These are phyloP conservation scores for Lentinula lateritia DNA, from an alignment of 768 basidiomycete species.

Conservation along the genomic window DNA sequence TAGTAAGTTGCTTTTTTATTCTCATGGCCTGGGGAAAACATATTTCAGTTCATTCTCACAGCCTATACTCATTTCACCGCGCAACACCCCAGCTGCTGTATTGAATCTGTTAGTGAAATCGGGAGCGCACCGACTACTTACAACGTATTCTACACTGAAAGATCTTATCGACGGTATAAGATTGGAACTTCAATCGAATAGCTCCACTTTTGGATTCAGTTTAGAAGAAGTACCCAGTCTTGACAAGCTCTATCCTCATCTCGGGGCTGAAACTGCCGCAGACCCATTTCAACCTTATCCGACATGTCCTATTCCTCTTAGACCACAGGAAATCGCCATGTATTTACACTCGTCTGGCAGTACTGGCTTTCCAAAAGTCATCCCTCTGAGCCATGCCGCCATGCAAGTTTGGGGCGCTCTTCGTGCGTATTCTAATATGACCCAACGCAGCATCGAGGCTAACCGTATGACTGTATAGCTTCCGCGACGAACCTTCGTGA, in stretches of 20 bases:
- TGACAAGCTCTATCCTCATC: slow-evolving; percentile 16
- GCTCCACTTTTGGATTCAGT: not conserved
- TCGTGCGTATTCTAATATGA: not conserved
- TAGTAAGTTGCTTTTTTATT: slow-evolving; percentile 19
- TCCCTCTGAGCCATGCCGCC: slow-evolving; percentile 20
- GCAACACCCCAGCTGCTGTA: slow-evolving; percentile 29
- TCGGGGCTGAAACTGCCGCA: slow-evolving; percentile 15
- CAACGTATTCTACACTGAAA: slow-evolving; percentile 15
- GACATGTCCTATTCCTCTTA: not conserved
- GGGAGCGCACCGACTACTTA: slow-evolving; percentile 31
- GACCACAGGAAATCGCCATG: slow-evolving; percentile 14
- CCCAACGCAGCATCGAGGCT: not conserved
- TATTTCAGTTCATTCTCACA: slow-evolving; percentile 8
- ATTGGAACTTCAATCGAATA: not conserved
- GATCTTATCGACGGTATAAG: not conserved
- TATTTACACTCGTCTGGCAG: slow-evolving; percentile 36
- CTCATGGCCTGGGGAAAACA: not conserved
- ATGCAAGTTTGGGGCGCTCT: slow-evolving; percentile 17
- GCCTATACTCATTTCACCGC: slow-evolving; percentile 35
- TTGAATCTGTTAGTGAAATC: slow-evolving; percentile 30
- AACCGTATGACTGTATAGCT: not conserved
- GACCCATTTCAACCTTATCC: not conserved
- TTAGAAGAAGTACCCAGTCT: slow-evolving; percentile 6
- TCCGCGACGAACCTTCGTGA: slow-evolving; percentile 9
- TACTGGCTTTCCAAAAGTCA: slow-evolving; percentile 31